Evolutionary conservation across 495 filamentous ascomycete genomes (phyloP).

Genomic region (Jackrogersella multiformis): DNA sequence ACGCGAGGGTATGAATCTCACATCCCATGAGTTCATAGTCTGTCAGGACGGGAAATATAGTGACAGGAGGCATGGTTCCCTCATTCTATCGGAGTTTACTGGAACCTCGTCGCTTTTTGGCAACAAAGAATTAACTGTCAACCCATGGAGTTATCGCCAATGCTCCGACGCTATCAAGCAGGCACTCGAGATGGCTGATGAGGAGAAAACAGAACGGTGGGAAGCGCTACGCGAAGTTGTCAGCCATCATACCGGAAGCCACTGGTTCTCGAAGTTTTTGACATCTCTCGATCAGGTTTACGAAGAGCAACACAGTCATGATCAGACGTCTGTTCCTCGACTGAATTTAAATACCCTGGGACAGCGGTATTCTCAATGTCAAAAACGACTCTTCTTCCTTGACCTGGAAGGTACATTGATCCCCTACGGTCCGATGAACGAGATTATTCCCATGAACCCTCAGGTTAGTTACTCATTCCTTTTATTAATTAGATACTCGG

Average conservation of each 20-base stretch:
- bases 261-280: slow-evolving; percentile 81
- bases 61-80: slow-evolving; percentile 80
- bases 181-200: slow-evolving; percentile 77
- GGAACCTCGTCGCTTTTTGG: slow-evolving; percentile 87
- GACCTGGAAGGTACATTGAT: slow-evolving; percentile 94
- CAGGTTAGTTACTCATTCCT: slow-evolving; percentile 58
- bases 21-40: slow-evolving; percentile 89
- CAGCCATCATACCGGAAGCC: slow-evolving; percentile 78
- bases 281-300: slow-evolving; percentile 74
- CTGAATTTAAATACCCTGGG: slow-evolving; percentile 71
- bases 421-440: slow-evolving; percentile 79
- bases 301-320: slow-evolving; percentile 81
- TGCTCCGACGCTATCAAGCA: slow-evolving; percentile 83
- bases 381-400: slow-evolving; percentile 81
- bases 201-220: slow-evolving; percentile 80
- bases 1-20: slow-evolving; percentile 95
- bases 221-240: slow-evolving; percentile 75
- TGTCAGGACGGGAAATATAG: slow-evolving; percentile 86
- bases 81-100: slow-evolving; percentile 94
- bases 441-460: slow-evolving; percentile 82
- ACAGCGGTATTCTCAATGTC: slow-evolving; percentile 68
- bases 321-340: slow-evolving; percentile 84
- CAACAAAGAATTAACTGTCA: slow-evolving; percentile 79
- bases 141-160: slow-evolving; percentile 91
- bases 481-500: too few relatives aligned